A percentile compares a stretch with the other conserved stretches of the same genome.
phyloP scores from a whole-genome alignment of 768 basidiomycete genomes.

The Suillus hirtellus region DNA sequence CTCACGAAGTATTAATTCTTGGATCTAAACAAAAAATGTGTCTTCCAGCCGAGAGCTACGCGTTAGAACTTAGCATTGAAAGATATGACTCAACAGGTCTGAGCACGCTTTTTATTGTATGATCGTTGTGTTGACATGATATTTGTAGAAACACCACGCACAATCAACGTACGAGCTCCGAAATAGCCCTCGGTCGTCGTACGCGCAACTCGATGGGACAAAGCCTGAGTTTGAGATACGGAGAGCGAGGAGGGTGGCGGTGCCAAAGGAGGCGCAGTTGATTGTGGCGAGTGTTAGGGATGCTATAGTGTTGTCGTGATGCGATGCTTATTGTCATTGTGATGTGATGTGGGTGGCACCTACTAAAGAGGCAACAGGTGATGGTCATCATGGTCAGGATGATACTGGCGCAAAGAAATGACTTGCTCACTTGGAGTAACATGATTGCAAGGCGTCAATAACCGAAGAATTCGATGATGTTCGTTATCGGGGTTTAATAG shows the following conservation, averaged over 20 bases:
- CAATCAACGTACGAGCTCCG: constrained; percentile 18
- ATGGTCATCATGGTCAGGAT: constrained; percentile 14
- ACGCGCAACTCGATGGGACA: constrained; percentile 9
- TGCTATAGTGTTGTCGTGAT: not conserved
- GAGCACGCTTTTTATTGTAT: not conserved
- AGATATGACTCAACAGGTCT: not conserved
- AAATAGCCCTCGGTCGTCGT: constrained; percentile 9
- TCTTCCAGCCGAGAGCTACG: not conserved
- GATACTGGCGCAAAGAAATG: constrained; percentile 11
- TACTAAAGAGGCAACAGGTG: constrained; percentile 17
- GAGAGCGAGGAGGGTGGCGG: constrained; percentile 22
- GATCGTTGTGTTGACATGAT: not conserved
- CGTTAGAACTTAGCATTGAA: too few relatives aligned
- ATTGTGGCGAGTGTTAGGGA: constrained; percentile 19
- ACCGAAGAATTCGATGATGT: too few relatives aligned
- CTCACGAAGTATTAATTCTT: not conserved
- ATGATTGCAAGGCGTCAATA: not conserved
- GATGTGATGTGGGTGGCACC: constrained; percentile 26
- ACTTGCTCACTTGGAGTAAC: constrained; percentile 14
- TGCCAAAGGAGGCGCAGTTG: constrained; percentile 23
- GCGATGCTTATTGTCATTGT: constrained; percentile 8
- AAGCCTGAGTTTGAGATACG: constrained; percentile 25
- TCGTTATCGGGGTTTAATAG: not conserved
- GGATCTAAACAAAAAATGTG: not conserved
- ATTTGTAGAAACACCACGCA: constrained; percentile 18